phyloP scores from a whole-genome alignment of 2,329 filamentous ascomycete genomes.

The Aspergillus sp. region DNA sequence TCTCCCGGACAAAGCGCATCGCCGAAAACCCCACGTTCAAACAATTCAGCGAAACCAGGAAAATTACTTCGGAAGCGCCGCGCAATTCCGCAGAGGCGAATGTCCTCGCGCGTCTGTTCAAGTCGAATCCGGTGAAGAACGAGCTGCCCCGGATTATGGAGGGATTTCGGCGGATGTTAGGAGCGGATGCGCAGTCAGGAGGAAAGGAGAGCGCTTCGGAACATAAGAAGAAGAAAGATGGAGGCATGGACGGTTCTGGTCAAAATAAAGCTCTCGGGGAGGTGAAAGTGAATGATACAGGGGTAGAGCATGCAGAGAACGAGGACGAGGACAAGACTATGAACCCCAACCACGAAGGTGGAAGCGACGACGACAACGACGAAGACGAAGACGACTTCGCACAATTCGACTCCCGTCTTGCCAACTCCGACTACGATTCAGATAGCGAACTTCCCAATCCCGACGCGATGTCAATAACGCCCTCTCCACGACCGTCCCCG shows the following conservation, averaged over 20 bases:
- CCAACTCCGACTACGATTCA: constrained; percentile 19
- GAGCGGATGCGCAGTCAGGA: constrained; percentile 19
- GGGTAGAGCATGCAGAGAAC: constrained; percentile 7
- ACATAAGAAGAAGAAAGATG: constrained; percentile 4
- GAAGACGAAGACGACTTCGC: constrained; percentile 14
- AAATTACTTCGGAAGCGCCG: constrained; percentile 30
- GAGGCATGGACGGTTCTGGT: neutral
- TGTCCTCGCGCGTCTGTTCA: constrained; percentile 52
- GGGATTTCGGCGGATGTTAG: constrained; percentile 33
- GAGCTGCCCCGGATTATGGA: constrained; percentile 42
- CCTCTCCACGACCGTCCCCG: constrained; percentile 24
- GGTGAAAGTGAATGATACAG: neutral
- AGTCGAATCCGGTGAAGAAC: constrained; percentile 51
- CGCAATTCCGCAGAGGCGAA: constrained; percentile 45
- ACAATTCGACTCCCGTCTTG: constrained; percentile 29
- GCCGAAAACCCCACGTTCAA: constrained; percentile 44
- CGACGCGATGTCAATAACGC: constrained; percentile 6
- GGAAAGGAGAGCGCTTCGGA: constrained; percentile 9
- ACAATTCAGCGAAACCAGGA: constrained; percentile 29
- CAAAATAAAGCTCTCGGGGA: too few relatives aligned
- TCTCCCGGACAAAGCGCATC: constrained; percentile 51
- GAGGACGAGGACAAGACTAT: constrained; percentile 10
- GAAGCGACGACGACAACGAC: constrained; percentile 15
- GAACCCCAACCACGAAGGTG: constrained; percentile 15
- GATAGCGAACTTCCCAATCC: constrained; percentile 11